Evolutionary conservation across 495 filamentous ascomycete genomes (phyloP), one percentile per base, ranked within the genome.

Genomic region (Talaromyces ruber): DNA sequence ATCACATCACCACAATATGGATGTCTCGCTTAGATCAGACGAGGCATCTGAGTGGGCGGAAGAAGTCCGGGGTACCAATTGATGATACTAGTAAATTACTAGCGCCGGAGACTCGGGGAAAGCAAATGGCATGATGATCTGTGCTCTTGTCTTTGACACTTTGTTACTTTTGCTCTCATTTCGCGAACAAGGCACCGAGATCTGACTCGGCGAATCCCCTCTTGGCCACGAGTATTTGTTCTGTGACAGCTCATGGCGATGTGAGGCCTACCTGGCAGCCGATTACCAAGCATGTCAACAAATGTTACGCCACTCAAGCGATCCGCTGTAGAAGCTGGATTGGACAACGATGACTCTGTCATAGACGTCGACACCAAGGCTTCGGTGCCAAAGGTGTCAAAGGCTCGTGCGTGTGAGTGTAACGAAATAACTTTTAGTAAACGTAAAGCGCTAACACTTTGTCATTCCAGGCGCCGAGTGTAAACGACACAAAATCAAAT

Each of bases 401-500:
- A 79, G 70, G 76, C 77, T 56, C 77, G 77, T 54, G 77, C 77
- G 25, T 79, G 77, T 78, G 64, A 71, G 77, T 70, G 29, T 53
- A 18, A 14, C 30, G 54, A 53, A 66, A 57, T 55, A 25, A 43
- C 55, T 8, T 3, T 14, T 67, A 63, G 63, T 4, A 66, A 65
- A 58, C 26, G 26, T 25, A 32, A 6, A 6, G 32, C 50, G 51
- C 39, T 47, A 47, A 51, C 30, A 14, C 34, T 9, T 39, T n/a
- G 34, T 45, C 54, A 37, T 58, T 59, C 47, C 60, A 79, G 77
- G 77, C 61, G 77, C 77, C 9, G 77, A 79, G 60, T 79, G 77
- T 54, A 79, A 79, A 61, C 71, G 77, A 37, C 77, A 79, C 63
- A 79, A 79, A 59, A 79, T 79, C 58, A 75, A 75, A 53, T 79